Evolutionary conservation across 2,329 filamentous ascomycete species (phyloP).

Genomic region (Ophiocordyceps unilateralis): DNA sequence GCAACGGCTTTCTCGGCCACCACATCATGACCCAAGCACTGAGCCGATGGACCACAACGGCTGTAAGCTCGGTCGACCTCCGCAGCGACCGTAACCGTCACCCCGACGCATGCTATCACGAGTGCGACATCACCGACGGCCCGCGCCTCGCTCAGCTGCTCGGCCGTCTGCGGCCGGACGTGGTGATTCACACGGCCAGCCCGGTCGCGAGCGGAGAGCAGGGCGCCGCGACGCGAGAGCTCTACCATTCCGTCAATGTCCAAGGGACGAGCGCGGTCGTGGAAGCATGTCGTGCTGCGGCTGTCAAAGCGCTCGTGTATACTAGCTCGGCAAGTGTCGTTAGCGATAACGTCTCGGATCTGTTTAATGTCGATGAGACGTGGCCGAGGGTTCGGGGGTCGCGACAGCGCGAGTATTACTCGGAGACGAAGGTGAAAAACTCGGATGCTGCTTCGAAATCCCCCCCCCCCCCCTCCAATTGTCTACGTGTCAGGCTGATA

Average conservation of each 20-base stretch:
- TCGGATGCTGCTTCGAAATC: background rate
- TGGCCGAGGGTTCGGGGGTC: conserved; percentile 61
- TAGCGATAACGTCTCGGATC: conserved; percentile 62
- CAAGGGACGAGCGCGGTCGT: conserved; percentile 69
- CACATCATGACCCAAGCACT: conserved; percentile 63
- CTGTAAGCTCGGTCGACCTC: conserved; percentile 57
- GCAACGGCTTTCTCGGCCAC: conserved; percentile 71
- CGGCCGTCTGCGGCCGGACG: conserved; percentile 49
- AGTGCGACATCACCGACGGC: conserved; percentile 60
- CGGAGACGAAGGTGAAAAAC: conserved; percentile 65
- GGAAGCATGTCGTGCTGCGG: conserved; percentile 42
- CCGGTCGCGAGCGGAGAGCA: conserved; percentile 37
- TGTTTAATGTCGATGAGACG: conserved; percentile 71
- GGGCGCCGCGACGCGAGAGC: conserved; percentile 34
- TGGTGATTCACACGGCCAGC: conserved; percentile 83
- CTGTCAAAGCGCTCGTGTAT: conserved; percentile 72
- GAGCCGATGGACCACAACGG: conserved; percentile 22
- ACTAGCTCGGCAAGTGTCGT: conserved; percentile 81
- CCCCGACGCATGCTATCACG: conserved; percentile 42
- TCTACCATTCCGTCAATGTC: conserved; percentile 73
- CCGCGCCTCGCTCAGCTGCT: conserved; percentile 46
- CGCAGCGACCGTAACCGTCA: conserved; percentile 53
- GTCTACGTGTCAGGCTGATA: too few species aligned
- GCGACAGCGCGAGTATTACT: conserved; percentile 66
- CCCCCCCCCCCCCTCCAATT: too few species aligned